Base-by-base conservation (phyloP, 148 eudicot genomes). In the Beta vulgaris region DNA sequence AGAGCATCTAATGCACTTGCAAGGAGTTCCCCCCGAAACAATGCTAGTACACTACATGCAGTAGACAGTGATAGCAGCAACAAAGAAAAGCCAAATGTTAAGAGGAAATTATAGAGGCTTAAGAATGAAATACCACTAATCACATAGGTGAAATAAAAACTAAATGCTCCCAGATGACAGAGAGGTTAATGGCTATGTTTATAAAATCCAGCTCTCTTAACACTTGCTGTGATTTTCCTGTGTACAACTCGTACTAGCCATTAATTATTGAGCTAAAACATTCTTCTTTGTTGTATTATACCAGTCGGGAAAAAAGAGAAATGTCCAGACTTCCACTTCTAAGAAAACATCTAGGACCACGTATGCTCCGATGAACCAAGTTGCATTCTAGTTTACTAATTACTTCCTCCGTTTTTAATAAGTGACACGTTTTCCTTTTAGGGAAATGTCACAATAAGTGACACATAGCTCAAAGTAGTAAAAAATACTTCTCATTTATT, bases 331-430 rank as follows among this genome's bases (percentile, higher is more conserved):
- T 49, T 43, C n/a, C 31, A 49, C 28, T 19, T 49, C 25, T 12
- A 71, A 57, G 43, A 55, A 26, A 36, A 49, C 64, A 72, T 16
- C 51, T 14, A 40, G 39, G 35, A 15, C 26, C 13, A 57, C 29
- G 19, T 40, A 57, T 26, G 31, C 57, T 43, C 29, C 53, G 29
- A 71, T 71, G 39, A 51, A n/a, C 40, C 61, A 71, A 71, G 36
- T 51, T n/a, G 73, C n/a, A 29, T 6, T 9, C 3, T 53, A n/a
- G 36, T 4, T 26, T 15, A 68, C 55, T 43, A 49, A 44, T 2
- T 68, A n/a, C n/a, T n/a, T n/a, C n/a, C n/a, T n/a, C n/a, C n/a
- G n/a, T n/a, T n/a, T n/a, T n/a, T n/a, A n/a, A n/a, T n/a, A n/a
- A n/a, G n/a, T n/a, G n/a, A n/a, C n/a, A n/a, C n/a, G n/a, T n/a